Evolutionary conservation across 495 filamentous ascomycete genomes (phyloP).

Genomic region (Chlorociboria aeruginascens): DNA sequence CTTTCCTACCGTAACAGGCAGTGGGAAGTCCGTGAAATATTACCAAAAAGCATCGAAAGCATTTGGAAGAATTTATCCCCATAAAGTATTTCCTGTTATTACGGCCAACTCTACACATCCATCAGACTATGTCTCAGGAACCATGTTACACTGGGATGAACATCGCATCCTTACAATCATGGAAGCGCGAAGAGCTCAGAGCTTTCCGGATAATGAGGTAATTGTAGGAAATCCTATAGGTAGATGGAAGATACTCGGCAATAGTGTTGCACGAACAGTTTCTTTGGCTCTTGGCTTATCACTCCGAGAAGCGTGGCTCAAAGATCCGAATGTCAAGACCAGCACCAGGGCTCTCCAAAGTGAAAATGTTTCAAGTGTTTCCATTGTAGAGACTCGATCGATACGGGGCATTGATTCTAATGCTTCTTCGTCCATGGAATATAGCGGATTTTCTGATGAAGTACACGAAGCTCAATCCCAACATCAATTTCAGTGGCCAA

Average conservation of each 20-base stretch:
- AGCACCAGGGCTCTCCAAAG: neutral
- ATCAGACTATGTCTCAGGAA: conserved; percentile 34
- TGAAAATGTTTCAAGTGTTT: too few relatives aligned
- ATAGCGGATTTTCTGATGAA: too few relatives aligned
- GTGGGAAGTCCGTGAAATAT: conserved; percentile 5
- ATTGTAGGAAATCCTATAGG: conserved; percentile 39
- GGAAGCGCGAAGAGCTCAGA: conserved; percentile 55
- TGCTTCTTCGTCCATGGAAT: too few relatives aligned
- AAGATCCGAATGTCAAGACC: neutral
- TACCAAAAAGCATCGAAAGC: conserved; percentile 17
- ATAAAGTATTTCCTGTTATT: conserved; percentile 43
- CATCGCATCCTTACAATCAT: conserved; percentile 42
- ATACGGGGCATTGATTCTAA: too few relatives aligned
- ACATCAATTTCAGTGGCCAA: too few relatives aligned
- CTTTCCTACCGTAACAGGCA: conserved; percentile 15
- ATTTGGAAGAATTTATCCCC: conserved; percentile 40
- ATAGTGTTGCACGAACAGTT: conserved; percentile 55
- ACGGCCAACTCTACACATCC: conserved; percentile 31
- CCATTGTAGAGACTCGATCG: too few relatives aligned
- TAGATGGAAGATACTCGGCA: conserved; percentile 54
- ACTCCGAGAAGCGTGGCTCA: conserved; percentile 43
- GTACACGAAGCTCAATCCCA: too few relatives aligned
- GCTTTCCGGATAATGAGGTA: conserved; percentile 54
- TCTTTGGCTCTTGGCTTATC: conserved; percentile 48
- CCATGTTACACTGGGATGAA: conserved; percentile 48